phyloP scores from a whole-genome alignment of 495 filamentous ascomycete genomes.

The Thermothielavioides terrestris region DNA sequence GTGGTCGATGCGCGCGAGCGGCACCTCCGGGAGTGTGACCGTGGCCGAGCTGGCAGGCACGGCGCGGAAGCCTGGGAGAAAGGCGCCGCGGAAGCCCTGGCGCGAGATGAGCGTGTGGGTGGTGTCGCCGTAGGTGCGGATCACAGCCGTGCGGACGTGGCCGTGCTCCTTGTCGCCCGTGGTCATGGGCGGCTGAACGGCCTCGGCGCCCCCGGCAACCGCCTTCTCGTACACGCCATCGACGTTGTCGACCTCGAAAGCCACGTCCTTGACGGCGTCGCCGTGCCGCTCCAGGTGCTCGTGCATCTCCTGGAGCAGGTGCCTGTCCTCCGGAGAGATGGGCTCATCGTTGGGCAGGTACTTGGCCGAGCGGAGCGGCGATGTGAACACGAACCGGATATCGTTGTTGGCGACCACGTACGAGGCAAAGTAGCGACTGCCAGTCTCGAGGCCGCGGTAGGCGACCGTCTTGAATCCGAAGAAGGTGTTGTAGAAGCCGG shows the following conservation, averaged over 20 bases:
- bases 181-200: conserved; percentile 49
- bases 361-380: conserved; percentile 58
- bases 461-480: conserved; percentile 76
- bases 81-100: conserved; percentile 54
- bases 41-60: conserved; percentile 15
- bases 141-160: conserved; percentile 57
- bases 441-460: conserved; percentile 81
- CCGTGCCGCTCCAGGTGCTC: conserved; percentile 71
- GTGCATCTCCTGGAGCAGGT: conserved; percentile 59
- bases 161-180: conserved; percentile 46
- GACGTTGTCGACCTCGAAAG: conserved; percentile 84
- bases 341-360: conserved; percentile 43
- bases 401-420: conserved; percentile 72
- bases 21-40: conserved; percentile 47
- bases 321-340: conserved; percentile 45
- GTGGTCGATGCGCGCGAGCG: conserved; percentile 71
- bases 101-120: conserved; percentile 80
- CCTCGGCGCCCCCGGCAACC: conserved; percentile 56
- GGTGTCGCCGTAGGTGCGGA: conserved; percentile 84
- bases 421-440: conserved; percentile 62
- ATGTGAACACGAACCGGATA: conserved; percentile 77
- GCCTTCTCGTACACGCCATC: conserved; percentile 63
- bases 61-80: conserved; percentile 73
- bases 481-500: conserved; percentile 72
- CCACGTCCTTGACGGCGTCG: conserved; percentile 84